Base-by-base conservation (phyloP, 2,329 filamentous ascomycete genomes). In the Stromatinia cepivora region DNA sequence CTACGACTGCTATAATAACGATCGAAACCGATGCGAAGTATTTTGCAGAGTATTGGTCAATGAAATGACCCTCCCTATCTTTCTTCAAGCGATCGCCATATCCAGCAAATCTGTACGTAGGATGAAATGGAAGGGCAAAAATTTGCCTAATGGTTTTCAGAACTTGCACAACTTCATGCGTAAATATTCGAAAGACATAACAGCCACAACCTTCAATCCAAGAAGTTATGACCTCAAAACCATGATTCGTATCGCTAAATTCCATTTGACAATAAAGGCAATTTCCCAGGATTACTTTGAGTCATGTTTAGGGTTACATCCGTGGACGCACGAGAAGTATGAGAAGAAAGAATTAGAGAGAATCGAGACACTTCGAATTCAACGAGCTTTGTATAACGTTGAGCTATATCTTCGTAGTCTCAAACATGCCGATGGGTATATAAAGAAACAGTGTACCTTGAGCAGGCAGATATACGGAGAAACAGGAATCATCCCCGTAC, bases 11-110 rank as follows among this genome's bases (percentile, higher is more conserved):
- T 62, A 36, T 10, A 25, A n/a, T 8, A 15, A 28, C 1, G 20
- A 62, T 1, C 11, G 2, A 62, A 4, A 28, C 3, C 10, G n/a
- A 56, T 34, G 17, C 20, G 17, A 56, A 15, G 10, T 62, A 48
- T 25, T 62, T 20, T 34, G 42, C 58, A 62, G 3, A n/a, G 22
- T 48, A n/a, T 42, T 62, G 10, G 58, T 62, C 42, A 11, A 34
- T 34, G 58, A 62, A 22, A 62, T 62, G 58, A 62, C 42, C 8
- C 42, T 62, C 22, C 20, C 58, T 62, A 48, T 62, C 28, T 62
- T 62, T n/a, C 28, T 62, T 62, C 58, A 36, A 36, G 58, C 58
- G 6, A 28, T 34, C 15, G 28, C 42, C 11, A 31, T 48, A 34
- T 62, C 9, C 58, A 48, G 58, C 20, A 17, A 48, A 10, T 46